A percentile compares a stretch with the other conserved stretches of the same genome.
Conservation (phyloP, 306 rosid genomes). For the Biancaea sappan region DNA sequence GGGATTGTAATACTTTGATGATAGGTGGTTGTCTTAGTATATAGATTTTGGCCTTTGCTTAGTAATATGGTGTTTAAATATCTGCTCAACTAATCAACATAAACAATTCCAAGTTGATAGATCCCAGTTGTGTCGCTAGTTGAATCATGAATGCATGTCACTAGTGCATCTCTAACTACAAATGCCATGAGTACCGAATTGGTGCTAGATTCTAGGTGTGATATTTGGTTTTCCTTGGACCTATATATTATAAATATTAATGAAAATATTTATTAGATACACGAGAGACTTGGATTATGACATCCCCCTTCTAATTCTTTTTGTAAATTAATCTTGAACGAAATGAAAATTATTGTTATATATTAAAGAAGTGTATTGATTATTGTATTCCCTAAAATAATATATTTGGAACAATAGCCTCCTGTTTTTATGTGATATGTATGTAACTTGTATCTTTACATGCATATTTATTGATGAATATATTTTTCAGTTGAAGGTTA, state of each 20-base stretch:
- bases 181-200: neutral
- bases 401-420: neutral
- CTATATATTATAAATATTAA: neutral
- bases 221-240: neutral
- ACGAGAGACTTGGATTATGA: neutral
- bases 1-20: neutral
- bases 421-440: neutral
- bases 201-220: neutral
- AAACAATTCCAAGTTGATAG: neutral
- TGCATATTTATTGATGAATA: neutral
- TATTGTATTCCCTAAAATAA: neutral
- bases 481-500: neutral
- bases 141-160: neutral
- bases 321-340: neutral
- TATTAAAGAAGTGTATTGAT: neutral
- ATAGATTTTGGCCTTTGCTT: neutral
- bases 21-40: conserved; percentile 2
- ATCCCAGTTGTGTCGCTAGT: neutral
- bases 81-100: neutral
- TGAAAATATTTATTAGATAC: neutral
- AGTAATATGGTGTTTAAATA: neutral
- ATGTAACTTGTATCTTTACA: neutral
- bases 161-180: neutral
- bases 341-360: neutral
- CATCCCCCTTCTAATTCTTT: neutral